Evolutionary conservation across 2,329 filamentous ascomycete genomes (phyloP), one percentile per base, ranked within the genome.

Genomic region (Pyricularia sp.): DNA sequence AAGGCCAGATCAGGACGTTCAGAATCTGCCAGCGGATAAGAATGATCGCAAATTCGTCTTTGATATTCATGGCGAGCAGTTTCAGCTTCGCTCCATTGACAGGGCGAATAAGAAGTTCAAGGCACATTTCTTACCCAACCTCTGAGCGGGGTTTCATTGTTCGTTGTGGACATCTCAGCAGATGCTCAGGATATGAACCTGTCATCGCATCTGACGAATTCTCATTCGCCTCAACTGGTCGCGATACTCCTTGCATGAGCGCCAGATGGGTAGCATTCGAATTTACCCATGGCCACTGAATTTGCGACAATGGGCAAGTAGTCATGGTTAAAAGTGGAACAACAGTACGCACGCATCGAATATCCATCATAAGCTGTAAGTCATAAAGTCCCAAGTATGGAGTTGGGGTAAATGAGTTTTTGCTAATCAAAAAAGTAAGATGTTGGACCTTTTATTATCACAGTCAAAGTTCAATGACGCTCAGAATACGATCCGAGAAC

Each of bases 71-170:
- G 94, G 94, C 2, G 89, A 91, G 70, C 91, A 96, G 73, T 93
- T 97, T 72, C 86, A 91, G 80, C 85, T 88, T 69, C 83, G 92
- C 12, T 87, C 93, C 2, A 86, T 89, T 19, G 93, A 97, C 73
- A 81, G 94, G 26, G 91, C 92, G 62, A 96, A 89, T 71, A 91
- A 86, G 77, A 97, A 96, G 78, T 96, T 96, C 77, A 96, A 94
- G 77, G 82, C 85, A 72, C 92, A 93, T 73, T 91, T 90, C 71
- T 79, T 92, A 68, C 82, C 86, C 62, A 86, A 90, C 68, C 75
- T 96, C 16, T 96, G 79, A 89, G 64, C 24, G 31, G 26, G 12
- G 19, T 49, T 16, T 49, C 33, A 12, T 35, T 35, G 33, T 35
- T 12, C 12, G 9, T 49, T 4, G 4, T 44, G 40, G 19, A 8